Percentiles rank a stretch among this genome's conserved stretches.
Evolutionary conservation across 1,284 basidiomycete genomes (phyloP).

Genomic region (Pseudozyma tsukubaensis): DNA sequence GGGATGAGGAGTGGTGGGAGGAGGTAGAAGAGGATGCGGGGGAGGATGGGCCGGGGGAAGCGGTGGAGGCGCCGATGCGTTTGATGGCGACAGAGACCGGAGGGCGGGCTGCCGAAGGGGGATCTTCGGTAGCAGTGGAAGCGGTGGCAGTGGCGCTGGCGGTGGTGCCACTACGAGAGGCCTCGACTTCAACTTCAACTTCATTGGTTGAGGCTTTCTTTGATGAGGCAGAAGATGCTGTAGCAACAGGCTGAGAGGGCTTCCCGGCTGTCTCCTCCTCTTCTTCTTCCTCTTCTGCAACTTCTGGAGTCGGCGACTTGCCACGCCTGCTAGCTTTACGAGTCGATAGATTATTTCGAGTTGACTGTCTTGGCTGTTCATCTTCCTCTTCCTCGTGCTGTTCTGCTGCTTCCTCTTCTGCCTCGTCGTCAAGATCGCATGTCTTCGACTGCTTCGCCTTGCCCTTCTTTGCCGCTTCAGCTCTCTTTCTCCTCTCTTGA

Average conservation of each 20-base stretch:
- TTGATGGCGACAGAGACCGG: slow-evolving; percentile 30
- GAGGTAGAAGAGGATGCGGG: slow-evolving; percentile 6
- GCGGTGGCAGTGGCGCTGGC: background rate
- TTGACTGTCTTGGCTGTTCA: slow-evolving; percentile 1
- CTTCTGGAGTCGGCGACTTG: slow-evolving; percentile 9
- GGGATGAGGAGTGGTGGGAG: background rate
- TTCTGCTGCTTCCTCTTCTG: slow-evolving; percentile 1
- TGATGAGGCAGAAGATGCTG: background rate
- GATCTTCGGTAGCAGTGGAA: background rate
- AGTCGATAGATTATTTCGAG: slow-evolving; percentile 2
- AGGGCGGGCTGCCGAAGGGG: background rate
- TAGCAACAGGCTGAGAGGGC: background rate
- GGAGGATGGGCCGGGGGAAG: background rate
- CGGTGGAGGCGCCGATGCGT: slow-evolving; percentile 14
- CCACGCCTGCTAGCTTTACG: background rate
- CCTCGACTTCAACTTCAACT: background rate
- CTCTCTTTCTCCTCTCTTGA: background rate
- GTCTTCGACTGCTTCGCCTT: slow-evolving; percentile 22
- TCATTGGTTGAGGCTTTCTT: background rate
- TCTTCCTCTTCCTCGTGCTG: slow-evolving; percentile 5
- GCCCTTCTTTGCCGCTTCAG: slow-evolving; percentile 10
- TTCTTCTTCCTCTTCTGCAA: slow-evolving; percentile 6
- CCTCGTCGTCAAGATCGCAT: slow-evolving; percentile 4
- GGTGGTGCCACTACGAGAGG: background rate
- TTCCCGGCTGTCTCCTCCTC: slow-evolving; percentile 1